These are phyloP conservation scores for Daldinia sp. DNA, from an alignment of 2,329 filamentous ascomycete species.

Conservation along the genomic window DNA sequence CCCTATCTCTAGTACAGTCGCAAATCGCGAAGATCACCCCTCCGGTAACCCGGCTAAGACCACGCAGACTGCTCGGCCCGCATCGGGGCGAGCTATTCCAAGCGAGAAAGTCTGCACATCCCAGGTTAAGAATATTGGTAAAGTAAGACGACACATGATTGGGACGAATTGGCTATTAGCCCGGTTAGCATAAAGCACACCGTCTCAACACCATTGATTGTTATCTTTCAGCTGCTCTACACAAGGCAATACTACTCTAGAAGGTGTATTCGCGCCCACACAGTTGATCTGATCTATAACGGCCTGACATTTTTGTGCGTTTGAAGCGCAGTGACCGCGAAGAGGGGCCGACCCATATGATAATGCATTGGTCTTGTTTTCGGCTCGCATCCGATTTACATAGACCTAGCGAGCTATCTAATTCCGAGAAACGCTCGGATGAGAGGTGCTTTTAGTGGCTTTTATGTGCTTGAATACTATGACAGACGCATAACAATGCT, in stretches of 20 bases:
- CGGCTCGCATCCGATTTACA: not conserved
- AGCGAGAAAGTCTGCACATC: not conserved
- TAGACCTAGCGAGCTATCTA: not conserved
- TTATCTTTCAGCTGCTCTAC: constrained; percentile 18
- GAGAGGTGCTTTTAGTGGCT: not conserved
- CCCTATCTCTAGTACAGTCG: not conserved
- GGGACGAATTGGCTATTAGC: not conserved
- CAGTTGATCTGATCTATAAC: not conserved
- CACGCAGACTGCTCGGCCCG: constrained; percentile 8
- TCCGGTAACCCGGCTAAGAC: constrained; percentile 7
- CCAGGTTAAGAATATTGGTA: not conserved
- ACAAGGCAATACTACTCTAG: constrained; percentile 19
- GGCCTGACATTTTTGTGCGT: not conserved
- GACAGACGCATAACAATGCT: not conserved
- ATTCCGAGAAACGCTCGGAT: not conserved
- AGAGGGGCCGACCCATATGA: too few species aligned
- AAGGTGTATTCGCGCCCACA: not conserved
- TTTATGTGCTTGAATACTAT: not conserved
- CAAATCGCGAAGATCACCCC: not conserved
- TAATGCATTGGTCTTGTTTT: not conserved
- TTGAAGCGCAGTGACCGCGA: not conserved
- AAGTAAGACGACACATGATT: constrained; percentile 5
- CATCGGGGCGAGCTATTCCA: constrained; percentile 7
- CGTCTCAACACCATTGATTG: constrained; percentile 3
- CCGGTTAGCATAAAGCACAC: not conserved